Evolutionary conservation across 768 basidiomycete species (phyloP).

Genomic region (Mycena alexandri): DNA sequence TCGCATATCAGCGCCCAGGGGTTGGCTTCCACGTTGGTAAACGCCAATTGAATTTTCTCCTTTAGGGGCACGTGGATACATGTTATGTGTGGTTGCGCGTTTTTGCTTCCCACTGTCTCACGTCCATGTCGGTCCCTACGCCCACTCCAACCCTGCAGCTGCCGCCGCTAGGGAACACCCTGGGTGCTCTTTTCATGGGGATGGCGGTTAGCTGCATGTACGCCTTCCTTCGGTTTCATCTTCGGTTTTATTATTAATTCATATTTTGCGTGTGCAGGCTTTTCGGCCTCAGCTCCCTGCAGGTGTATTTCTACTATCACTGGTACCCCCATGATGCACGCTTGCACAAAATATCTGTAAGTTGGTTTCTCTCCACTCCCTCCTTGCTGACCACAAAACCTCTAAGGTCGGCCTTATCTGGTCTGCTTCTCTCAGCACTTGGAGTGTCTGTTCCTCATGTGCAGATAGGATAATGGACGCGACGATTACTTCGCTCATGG

Average conservation of each 20-base stretch:
- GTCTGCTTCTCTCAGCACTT: neutral
- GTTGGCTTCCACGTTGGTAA: too few species aligned
- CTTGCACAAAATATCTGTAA: constrained; percentile 29
- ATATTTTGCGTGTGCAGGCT: constrained; percentile 11
- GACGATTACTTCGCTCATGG: constrained; percentile 45
- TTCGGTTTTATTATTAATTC: too few species aligned
- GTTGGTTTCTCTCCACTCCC: neutral
- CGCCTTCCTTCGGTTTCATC: too few species aligned
- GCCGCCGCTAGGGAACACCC: constrained; percentile 28
- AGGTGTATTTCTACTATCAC: constrained; percentile 37
- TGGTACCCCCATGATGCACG: constrained; percentile 25
- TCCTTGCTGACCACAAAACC: neutral
- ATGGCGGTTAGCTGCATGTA: constrained; percentile 32
- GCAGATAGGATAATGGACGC: constrained; percentile 25
- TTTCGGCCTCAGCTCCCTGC: constrained; percentile 33
- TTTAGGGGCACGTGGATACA: too few species aligned
- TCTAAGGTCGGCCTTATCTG: constrained; percentile 22
- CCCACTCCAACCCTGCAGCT: neutral
- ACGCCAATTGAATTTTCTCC: too few species aligned
- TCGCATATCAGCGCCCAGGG: too few species aligned
- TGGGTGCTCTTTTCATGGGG: constrained; percentile 34
- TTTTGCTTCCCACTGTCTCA: too few species aligned
- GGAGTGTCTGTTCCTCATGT: neutral
- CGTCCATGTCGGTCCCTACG: constrained; percentile 3
- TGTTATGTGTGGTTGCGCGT: too few species aligned